phyloP scores from a whole-genome alignment of 1,139 yeast genomes.

The Debaryomyces psychrophilus region DNA sequence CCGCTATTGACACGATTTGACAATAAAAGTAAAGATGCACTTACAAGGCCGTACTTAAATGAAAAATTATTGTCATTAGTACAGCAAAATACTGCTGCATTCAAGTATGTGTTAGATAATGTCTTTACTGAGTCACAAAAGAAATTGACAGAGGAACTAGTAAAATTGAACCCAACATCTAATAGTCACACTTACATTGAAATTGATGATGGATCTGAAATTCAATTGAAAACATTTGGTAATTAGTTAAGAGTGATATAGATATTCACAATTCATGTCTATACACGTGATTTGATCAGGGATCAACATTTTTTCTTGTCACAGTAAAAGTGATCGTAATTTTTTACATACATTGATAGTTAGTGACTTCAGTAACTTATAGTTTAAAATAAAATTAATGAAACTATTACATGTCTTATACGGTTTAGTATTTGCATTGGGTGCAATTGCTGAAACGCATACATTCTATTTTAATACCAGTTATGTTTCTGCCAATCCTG shows the following conservation, averaged over 20 bases:
- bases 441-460: conserved; percentile 56
- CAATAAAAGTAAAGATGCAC: conserved; percentile 21
- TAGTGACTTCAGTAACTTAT: background rate
- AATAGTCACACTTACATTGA: conserved; percentile 6
- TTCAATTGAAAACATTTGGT: conserved; percentile 42
- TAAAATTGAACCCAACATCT: conserved; percentile 23
- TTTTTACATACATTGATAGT: background rate
- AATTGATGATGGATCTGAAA: conserved; percentile 26
- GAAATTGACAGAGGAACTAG: conserved; percentile 43
- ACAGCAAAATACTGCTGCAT: conserved; percentile 49
- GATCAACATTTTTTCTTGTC: background rate
- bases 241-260: background rate
- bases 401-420: background rate
- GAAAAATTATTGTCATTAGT: conserved; percentile 57
- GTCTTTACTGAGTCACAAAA: conserved; percentile 43
- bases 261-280: background rate
- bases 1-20: conserved; percentile 52
- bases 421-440: conserved; percentile 6
- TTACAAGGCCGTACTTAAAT: conserved; percentile 44
- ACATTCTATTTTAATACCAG: conserved; percentile 73
- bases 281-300: conserved; percentile 1
- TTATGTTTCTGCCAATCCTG: conserved; percentile 75
- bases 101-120: conserved; percentile 53
- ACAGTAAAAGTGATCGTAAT: background rate
- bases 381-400: background rate